Percentiles rank a stretch among this genome's conserved stretches.
phyloP scores from a whole-genome alignment of 345 rosid species.

The Salix suchowensis region DNA sequence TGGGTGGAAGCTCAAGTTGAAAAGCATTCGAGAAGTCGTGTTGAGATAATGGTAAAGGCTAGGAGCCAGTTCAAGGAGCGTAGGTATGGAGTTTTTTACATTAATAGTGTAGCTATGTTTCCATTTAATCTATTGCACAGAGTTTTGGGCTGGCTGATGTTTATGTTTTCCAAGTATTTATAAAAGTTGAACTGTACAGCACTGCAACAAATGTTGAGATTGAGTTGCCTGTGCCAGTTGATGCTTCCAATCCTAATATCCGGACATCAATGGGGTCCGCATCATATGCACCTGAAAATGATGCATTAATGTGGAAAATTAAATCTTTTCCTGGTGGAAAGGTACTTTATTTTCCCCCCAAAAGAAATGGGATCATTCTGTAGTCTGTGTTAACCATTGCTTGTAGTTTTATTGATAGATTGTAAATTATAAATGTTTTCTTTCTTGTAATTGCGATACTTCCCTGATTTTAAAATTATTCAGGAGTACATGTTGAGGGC shows the following conservation, averaged over 20 bases:
- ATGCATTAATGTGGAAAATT: conserved; percentile 74
- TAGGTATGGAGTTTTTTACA: conserved; percentile 36
- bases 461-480: background rate
- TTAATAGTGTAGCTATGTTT: background rate
- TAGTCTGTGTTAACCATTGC: background rate
- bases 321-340: conserved; percentile 76
- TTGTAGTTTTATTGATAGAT: too few species aligned
- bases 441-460: background rate
- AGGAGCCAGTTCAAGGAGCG: conserved; percentile 93
- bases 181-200: conserved; percentile 27
- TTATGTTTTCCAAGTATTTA: background rate
- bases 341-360: conserved; percentile 30
- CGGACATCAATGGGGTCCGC: conserved; percentile 96
- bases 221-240: conserved; percentile 58
- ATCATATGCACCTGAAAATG: conserved; percentile 73
- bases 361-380: background rate
- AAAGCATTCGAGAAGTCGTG: conserved; percentile 86
- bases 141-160: background rate
- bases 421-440: background rate
- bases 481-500: conserved; percentile 89
- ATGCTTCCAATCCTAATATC: conserved; percentile 83
- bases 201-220: conserved; percentile 74
- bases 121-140: background rate
- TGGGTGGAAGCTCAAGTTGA: conserved; percentile 97
- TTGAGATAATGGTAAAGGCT: conserved; percentile 85